Evolutionary conservation across 441 rosid species (phyloP).

Genomic region (Aleurites moluccanus): DNA sequence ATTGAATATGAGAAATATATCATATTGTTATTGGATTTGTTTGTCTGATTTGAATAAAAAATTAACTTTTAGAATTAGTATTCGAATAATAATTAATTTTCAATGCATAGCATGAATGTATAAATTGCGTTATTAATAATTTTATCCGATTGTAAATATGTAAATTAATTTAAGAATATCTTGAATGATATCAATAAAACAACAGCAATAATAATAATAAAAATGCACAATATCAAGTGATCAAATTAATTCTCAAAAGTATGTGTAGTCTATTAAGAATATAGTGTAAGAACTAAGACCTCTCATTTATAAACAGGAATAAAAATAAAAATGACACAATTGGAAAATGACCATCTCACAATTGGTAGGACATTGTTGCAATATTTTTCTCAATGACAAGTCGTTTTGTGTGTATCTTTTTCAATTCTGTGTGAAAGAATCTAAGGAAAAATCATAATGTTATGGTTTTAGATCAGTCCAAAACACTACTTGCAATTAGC

Average conservation of each 20-base stretch:
- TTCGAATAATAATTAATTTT: too few species aligned
- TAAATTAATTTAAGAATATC: too few species aligned
- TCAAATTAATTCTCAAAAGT: background rate
- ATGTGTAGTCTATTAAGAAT: background rate
- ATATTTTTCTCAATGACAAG: background rate
- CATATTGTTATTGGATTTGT: too few species aligned
- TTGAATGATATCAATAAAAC: background rate
- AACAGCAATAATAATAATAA: too few species aligned
- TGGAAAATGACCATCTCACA: slow-evolving; percentile 4
- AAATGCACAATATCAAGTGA: background rate
- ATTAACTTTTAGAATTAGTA: too few species aligned
- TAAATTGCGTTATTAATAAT: too few species aligned
- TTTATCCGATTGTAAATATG: too few species aligned
- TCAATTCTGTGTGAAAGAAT: background rate
- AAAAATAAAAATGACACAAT: background rate
- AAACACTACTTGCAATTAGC: background rate
- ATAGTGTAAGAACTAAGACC: background rate
- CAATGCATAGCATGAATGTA: too few species aligned
- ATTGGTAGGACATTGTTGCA: background rate
- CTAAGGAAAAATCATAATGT: background rate
- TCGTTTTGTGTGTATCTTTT: slow-evolving; percentile 8
- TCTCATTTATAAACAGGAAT: background rate
- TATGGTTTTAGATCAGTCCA: background rate
- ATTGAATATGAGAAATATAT: too few species aligned
- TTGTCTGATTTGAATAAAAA: too few species aligned